Conservation (phyloP, 176 grass and related monocot species). For the Rhynchospora breviuscula region DNA sequence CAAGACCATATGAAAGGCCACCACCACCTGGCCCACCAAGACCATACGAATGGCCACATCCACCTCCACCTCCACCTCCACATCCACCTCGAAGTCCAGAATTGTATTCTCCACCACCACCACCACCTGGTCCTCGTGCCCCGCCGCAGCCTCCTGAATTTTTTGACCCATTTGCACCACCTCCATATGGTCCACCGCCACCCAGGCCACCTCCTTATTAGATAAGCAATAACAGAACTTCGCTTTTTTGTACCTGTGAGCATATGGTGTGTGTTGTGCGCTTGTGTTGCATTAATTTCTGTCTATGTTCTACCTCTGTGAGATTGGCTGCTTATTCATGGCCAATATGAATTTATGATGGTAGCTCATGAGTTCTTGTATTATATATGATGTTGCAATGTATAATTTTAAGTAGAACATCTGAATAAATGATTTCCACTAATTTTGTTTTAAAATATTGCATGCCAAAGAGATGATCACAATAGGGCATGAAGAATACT, state of each 20-base stretch:
- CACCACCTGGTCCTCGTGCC: background rate
- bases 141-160: background rate
- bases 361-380: background rate
- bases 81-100: background rate
- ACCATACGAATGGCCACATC: background rate
- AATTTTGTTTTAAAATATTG: background rate
- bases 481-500: background rate
- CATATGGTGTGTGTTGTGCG: background rate
- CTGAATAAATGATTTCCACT: background rate
- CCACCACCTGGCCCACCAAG: background rate
- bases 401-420: background rate
- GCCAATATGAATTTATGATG: background rate
- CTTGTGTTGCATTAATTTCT: background rate
- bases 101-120: background rate
- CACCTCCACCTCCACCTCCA: background rate
- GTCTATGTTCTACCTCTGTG: background rate
- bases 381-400: background rate
- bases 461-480: background rate
- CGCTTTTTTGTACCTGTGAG: background rate
- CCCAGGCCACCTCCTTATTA: conserved; percentile 5
- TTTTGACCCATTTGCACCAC: conserved; percentile 8
- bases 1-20: background rate
- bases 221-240: background rate
- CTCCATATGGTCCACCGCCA: background rate
- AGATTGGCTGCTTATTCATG: background rate